A percentile compares a stretch with the other conserved stretches of the same genome.
phyloP scores from a whole-genome alignment of 768 basidiomycete genomes.

The Crassisporium funariophilum region DNA sequence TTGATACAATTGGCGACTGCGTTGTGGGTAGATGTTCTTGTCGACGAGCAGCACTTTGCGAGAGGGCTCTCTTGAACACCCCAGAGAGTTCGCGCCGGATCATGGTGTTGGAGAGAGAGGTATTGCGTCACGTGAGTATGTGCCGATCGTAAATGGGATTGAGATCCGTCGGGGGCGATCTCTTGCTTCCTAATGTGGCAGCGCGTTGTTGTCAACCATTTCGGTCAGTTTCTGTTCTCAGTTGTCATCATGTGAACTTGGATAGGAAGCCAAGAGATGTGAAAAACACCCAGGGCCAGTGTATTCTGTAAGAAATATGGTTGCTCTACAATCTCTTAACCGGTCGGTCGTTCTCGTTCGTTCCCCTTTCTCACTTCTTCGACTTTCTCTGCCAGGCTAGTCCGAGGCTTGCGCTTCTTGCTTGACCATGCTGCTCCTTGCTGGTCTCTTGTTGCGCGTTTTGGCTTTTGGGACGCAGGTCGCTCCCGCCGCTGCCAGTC shows the following conservation, averaged over 20 bases:
- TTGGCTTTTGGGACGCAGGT: constrained; percentile 42
- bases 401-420: constrained; percentile 27
- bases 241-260: constrained; percentile 21
- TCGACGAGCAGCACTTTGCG: constrained; percentile 13
- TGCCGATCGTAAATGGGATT: constrained; percentile 17
- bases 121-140: constrained; percentile 26
- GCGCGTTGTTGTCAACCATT: constrained; percentile 9
- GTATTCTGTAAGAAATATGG: no score
- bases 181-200: constrained; percentile 9
- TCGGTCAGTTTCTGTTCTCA: constrained; percentile 1
- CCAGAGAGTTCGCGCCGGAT: constrained; percentile 31
- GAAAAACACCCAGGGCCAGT: no score
- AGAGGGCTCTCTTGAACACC: constrained; percentile 23
- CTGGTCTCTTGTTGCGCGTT: constrained; percentile 28
- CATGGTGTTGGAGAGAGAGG: constrained; percentile 30
- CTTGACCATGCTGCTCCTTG: constrained; percentile 38
- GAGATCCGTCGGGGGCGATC: constrained; percentile 12
- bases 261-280: no score
- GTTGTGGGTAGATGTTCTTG: constrained; percentile 40
- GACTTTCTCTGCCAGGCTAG: constrained; percentile 36
- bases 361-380: constrained; percentile 24
- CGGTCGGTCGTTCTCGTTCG: constrained; percentile 16
- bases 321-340: no score
- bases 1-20: constrained; percentile 65
- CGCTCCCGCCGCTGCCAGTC: constrained; percentile 35